A percentile compares a stretch with the other conserved stretches of the same genome.
Conservation (phyloP, 2,329 filamentous ascomycete species). For the Trichoderma sp. region DNA sequence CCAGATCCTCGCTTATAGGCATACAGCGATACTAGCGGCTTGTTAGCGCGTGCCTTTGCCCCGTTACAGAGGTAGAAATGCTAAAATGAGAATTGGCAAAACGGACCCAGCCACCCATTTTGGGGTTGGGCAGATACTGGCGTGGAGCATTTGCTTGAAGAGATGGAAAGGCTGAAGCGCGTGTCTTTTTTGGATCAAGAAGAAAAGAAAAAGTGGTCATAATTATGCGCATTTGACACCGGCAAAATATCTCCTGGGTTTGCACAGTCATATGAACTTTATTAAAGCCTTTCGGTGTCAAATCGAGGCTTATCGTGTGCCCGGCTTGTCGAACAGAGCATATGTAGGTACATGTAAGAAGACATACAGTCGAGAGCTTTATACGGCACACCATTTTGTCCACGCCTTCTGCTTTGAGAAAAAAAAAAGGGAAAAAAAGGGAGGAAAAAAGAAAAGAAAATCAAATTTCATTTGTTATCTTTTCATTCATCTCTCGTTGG, state of each 20-base stretch:
- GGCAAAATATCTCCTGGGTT: background rate
- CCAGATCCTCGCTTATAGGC: background rate
- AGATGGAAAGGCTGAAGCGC: background rate
- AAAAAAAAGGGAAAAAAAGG: background rate
- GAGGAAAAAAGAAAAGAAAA: background rate
- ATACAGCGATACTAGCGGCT: constrained; percentile 5
- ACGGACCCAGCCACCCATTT: constrained; percentile 20
- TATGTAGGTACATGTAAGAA: background rate
- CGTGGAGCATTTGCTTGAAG: background rate
- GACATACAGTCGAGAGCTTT: background rate
- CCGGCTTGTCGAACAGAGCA: background rate
- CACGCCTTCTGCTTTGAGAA: background rate
- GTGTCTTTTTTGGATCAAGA: background rate
- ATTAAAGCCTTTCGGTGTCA: background rate
- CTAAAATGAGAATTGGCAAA: background rate
- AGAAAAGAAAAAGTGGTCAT: background rate
- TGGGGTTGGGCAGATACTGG: background rate
- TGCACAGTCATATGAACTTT: background rate
- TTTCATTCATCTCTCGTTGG: background rate
- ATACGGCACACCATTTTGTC: background rate
- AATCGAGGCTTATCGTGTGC: background rate
- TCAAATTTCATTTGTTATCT: background rate
- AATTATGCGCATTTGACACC: background rate
- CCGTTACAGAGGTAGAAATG: background rate
- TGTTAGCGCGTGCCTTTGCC: background rate